Conservation (phyloP, 2,329 filamentous ascomycete species). For the Sclerotinia glacialis region DNA sequence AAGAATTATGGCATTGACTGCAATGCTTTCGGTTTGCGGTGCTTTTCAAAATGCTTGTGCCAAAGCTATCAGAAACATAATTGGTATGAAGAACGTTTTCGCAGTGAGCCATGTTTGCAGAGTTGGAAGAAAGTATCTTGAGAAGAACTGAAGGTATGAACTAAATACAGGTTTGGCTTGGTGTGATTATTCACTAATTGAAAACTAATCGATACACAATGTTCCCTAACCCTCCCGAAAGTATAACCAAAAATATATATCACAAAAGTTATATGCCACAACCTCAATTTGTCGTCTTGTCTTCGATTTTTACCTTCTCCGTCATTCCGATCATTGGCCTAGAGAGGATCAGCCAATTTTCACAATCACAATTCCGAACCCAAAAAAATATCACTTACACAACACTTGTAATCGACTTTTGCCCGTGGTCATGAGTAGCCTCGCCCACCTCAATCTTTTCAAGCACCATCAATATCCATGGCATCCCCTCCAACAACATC, state of each 20-base stretch:
- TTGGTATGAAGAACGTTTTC: neutral
- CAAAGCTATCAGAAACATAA: no score
- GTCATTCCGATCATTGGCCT: conserved; percentile 7
- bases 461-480: conserved; percentile 35
- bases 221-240: no score
- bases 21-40: no score
- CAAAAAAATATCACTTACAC: conserved; percentile 26
- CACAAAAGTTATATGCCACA: neutral
- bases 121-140: neutral
- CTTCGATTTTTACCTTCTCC: neutral
- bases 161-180: neutral
- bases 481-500: conserved; percentile 33
- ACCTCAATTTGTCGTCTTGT: neutral
- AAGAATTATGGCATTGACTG: no score
- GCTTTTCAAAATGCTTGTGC: no score
- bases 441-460: conserved; percentile 37
- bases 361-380: neutral
- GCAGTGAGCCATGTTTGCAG: neutral
- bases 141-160: neutral
- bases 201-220: neutral
- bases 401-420: conserved; percentile 26
- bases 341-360: neutral
- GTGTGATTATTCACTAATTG: neutral
- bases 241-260: no score
- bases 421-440: conserved; percentile 33